Base-by-base conservation (phyloP, 2,329 filamentous ascomycete genomes). In the Orbilia brochopaga region DNA sequence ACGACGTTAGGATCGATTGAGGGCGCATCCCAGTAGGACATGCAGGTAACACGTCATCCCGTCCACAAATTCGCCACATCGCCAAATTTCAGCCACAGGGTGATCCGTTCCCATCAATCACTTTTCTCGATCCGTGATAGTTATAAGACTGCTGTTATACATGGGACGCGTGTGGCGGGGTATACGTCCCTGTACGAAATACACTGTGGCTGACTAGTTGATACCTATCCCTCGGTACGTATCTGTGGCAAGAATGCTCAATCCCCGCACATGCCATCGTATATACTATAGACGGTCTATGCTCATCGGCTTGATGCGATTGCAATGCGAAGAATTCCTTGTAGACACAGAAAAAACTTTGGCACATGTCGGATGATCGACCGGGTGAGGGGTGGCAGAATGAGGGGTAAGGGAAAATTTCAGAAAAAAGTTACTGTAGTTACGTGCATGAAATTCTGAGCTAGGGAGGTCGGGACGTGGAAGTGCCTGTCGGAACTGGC, bases 31-130 rank as follows among this genome's bases (percentile, higher is more conserved):
- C 48, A 57, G 59, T 17, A 48, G 13, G 52, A 58, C 59, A 57
- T 72, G 67, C 60, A 72, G 53, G 57, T 57, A 72, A 72, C 67
- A 61, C 67, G 67, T 72, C 67, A 72, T 72, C 67, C 67, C 67
- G 67, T 72, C 67, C 58, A 72, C 64, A 65, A 65, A 65, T 60
- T 65, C 60, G 67, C 66, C 66, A 70, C 67, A 70, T 17, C 27
- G 44, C 50, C 15, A 19, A 17, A n/a, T 53, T 27, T 56, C 66
- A 72, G 66, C 66, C 66, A 72, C 66, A 72, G 19, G 13, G 46
- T 37, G 51, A 32, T 44, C 37, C 19, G 46, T 42, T 69, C 48
- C 59, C 54, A 48, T 46, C 42, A 3, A 3, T 46, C 42, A 46
- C 42, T 46, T 46, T 46, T 46, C 19, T 46, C 19, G 15, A n/a